Percentiles rank a stretch among this genome's conserved stretches.
phyloP scores from a whole-genome alignment of 257 asterid genomes.

The Handroanthus guayacan region DNA sequence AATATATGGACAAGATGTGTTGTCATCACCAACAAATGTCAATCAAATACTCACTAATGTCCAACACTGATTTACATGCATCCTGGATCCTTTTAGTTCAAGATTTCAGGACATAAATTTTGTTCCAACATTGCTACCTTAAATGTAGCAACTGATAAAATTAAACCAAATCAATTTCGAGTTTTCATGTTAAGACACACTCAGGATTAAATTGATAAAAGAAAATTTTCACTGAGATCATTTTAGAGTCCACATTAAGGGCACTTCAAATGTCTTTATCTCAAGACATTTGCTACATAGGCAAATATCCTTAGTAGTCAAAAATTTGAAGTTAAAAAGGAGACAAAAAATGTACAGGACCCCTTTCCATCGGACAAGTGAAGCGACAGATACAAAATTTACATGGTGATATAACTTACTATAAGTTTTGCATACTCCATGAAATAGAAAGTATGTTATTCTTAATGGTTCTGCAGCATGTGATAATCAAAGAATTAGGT shows the following conservation, averaged over 20 bases:
- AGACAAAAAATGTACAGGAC: not conserved
- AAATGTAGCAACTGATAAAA: not conserved
- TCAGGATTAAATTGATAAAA: not conserved
- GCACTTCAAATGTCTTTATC: not conserved
- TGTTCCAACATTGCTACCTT: not conserved
- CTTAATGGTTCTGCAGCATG: not conserved
- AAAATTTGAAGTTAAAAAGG: not conserved
- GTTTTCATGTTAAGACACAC: not conserved
- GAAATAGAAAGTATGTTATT: not conserved
- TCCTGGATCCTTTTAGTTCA: constrained; percentile 7
- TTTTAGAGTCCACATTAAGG: not conserved
- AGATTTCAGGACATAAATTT: not conserved
- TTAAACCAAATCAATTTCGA: not conserved
- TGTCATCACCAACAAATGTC: constrained; percentile 9
- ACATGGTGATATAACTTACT: not conserved
- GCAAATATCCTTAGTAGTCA: not conserved
- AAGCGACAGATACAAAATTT: not conserved
- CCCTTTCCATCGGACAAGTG: not conserved
- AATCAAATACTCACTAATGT: not conserved
- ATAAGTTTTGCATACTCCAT: not conserved
- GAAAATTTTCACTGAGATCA: not conserved
- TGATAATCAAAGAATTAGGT: not conserved
- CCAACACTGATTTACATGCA: too few species aligned
- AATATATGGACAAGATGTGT: not conserved
- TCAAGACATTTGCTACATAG: not conserved